Evolutionary conservation across 1,284 basidiomycete species (phyloP).

Genomic region (Stereum hirsutum): DNA sequence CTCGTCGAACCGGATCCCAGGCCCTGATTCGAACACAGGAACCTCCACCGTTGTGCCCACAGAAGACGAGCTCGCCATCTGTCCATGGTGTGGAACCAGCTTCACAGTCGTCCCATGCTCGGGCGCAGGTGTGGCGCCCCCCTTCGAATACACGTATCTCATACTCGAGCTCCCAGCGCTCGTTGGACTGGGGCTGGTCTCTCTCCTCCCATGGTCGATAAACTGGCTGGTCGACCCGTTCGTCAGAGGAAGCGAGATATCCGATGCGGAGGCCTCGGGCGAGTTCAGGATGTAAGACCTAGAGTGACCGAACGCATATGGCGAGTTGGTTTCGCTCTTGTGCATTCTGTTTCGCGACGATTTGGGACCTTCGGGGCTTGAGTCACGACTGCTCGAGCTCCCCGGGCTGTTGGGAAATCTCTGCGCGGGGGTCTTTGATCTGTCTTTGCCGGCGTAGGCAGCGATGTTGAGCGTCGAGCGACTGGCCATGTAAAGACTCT

Average conservation of each 20-base stretch:
- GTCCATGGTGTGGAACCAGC: conserved; percentile 18
- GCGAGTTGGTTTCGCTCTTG: neutral
- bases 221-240: too few species aligned
- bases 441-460: neutral
- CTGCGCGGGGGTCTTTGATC: too few species aligned
- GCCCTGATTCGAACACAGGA: neutral
- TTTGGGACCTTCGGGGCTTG: conserved; percentile 2
- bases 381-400: conserved; percentile 3
- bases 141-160: conserved; percentile 8
- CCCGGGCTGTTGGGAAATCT: neutral
- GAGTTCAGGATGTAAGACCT: neutral
- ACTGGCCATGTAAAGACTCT: neutral
- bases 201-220: too few species aligned
- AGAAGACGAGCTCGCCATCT: conserved; percentile 7
- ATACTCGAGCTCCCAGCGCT: conserved; percentile 4
- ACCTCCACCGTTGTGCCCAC: too few species aligned
- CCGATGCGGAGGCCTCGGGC: conserved; percentile 7
- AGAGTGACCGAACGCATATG: neutral
- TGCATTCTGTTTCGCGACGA: neutral
- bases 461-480: neutral
- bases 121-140: conserved; percentile 8
- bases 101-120: conserved; percentile 18
- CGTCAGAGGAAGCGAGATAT: conserved; percentile 8
- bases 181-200: too few species aligned
- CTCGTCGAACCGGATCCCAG: neutral